These are phyloP conservation scores for Flaveria brownii DNA, from an alignment of 129 eudicot genomes.

Conservation along the genomic window DNA sequence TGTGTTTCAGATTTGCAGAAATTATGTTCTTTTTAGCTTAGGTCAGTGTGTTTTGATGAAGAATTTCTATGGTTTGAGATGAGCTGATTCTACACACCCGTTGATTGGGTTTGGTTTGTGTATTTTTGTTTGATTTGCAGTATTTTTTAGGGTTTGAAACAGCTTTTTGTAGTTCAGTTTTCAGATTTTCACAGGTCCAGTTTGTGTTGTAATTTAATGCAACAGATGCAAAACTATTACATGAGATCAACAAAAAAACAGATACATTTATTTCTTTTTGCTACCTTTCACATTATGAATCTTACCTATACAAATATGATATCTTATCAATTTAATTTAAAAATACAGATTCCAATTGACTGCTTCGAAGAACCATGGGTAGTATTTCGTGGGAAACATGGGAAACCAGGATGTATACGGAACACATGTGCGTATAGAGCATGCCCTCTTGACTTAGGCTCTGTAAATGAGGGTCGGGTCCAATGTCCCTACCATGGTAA, in stretches of 20 bases:
- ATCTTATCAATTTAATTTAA: not conserved
- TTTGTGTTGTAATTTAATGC: not conserved
- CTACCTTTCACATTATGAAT: slow-evolving; percentile 1
- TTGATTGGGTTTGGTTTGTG: too few relatives aligned
- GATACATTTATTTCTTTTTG: not conserved
- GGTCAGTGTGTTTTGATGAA: too few relatives aligned
- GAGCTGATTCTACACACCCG: too few relatives aligned
- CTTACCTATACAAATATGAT: too few relatives aligned
- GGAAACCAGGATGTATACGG: slow-evolving; percentile 90
- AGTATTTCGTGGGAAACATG: slow-evolving; percentile 92
- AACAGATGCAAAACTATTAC: not conserved
- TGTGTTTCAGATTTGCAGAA: too few relatives aligned
- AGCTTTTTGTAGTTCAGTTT: too few relatives aligned
- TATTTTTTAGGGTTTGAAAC: too few relatives aligned
- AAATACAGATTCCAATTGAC: slow-evolving; percentile 67
- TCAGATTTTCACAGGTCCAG: not conserved
- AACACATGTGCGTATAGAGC: slow-evolving; percentile 99
- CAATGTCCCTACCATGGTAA: slow-evolving; percentile 99
- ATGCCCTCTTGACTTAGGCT: slow-evolving; percentile 93
- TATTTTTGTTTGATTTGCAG: too few relatives aligned
- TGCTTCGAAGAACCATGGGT: slow-evolving; percentile 99
- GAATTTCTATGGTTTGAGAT: too few relatives aligned
- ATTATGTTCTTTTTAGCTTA: too few relatives aligned
- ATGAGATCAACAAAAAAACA: not conserved
- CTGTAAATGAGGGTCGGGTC: slow-evolving; percentile 91